Conservation (phyloP, 345 rosid genomes). For the Viola odorata region DNA sequence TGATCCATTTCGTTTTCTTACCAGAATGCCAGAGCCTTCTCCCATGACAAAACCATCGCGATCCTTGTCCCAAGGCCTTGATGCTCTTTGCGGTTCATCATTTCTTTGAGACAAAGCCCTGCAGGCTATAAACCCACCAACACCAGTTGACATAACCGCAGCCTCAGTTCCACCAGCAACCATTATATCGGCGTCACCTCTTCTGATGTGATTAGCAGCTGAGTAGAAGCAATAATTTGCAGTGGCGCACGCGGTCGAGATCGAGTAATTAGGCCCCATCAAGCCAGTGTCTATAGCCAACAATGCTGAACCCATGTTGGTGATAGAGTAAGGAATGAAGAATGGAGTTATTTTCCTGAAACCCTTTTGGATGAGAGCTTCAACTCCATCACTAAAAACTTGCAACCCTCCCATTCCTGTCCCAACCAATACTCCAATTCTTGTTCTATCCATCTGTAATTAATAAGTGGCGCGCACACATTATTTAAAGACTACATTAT, state of each 20-base stretch:
- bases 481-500: too few relatives aligned
- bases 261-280: slow-evolving; percentile 68
- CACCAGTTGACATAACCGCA: slow-evolving; percentile 39
- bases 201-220: slow-evolving; percentile 58
- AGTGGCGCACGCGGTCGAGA: slow-evolving; percentile 62
- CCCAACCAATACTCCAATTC: slow-evolving; percentile 59
- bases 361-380: slow-evolving; percentile 47
- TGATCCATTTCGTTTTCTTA: slow-evolving; percentile 9
- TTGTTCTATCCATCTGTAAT: slow-evolving; percentile 50
- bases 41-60: slow-evolving; percentile 75
- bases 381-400: slow-evolving; percentile 44
- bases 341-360: slow-evolving; percentile 57
- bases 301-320: slow-evolving; percentile 63
- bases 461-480: not conserved
- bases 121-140: slow-evolving; percentile 61
- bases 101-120: slow-evolving; percentile 59
- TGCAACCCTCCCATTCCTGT: slow-evolving; percentile 71
- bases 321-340: slow-evolving; percentile 54
- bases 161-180: slow-evolving; percentile 68
- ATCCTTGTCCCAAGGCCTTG: slow-evolving; percentile 62
- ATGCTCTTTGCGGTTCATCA: slow-evolving; percentile 44
- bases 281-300: slow-evolving; percentile 58
- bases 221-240: slow-evolving; percentile 57
- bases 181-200: slow-evolving; percentile 60
- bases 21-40: slow-evolving; percentile 62